These are phyloP conservation scores for Boletus reticuloceps DNA, from an alignment of 768 basidiomycete species.

Conservation along the genomic window DNA sequence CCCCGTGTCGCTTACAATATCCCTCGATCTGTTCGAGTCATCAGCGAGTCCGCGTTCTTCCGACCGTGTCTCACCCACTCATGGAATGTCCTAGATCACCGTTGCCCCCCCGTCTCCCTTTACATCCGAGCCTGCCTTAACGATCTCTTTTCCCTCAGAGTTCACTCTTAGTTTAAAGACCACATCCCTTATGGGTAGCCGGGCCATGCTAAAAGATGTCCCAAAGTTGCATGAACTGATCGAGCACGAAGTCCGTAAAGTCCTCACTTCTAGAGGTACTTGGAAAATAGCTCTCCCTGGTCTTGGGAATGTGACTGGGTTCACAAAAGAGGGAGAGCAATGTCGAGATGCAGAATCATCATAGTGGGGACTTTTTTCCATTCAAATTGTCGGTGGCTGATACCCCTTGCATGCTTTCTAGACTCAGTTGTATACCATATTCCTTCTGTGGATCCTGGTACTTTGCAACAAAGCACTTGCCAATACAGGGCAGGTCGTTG, in stretches of 20 bases:
- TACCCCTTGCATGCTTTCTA: constrained; percentile 1
- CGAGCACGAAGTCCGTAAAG: constrained; percentile 72
- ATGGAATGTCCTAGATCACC: constrained; percentile 44
- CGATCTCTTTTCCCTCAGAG: constrained; percentile 75
- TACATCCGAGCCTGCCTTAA: constrained; percentile 57
- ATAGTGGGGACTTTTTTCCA: not conserved
- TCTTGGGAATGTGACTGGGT: constrained; percentile 37
- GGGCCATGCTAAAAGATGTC: constrained; percentile 96
- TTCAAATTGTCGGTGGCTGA: not conserved
- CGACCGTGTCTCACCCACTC: not conserved
- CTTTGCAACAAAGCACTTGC: not conserved
- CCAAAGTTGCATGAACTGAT: constrained; percentile 97
- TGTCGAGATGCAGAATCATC: not conserved
- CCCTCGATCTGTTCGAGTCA: constrained; percentile 71
- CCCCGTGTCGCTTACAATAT: constrained; percentile 78
- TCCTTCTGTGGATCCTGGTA: not conserved
- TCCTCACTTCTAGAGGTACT: constrained; percentile 55
- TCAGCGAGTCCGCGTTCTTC: constrained; percentile 41
- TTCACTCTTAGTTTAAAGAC: constrained; percentile 86
- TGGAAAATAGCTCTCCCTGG: constrained; percentile 73
- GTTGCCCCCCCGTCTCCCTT: constrained; percentile 58
- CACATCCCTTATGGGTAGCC: constrained; percentile 89
- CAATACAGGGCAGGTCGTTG: not conserved
- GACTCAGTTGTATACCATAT: constrained; percentile 5
- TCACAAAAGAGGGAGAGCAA: constrained; percentile 29